phyloP scores from a whole-genome alignment of 257 asterid genomes.

The Solanum appendiculatum region DNA sequence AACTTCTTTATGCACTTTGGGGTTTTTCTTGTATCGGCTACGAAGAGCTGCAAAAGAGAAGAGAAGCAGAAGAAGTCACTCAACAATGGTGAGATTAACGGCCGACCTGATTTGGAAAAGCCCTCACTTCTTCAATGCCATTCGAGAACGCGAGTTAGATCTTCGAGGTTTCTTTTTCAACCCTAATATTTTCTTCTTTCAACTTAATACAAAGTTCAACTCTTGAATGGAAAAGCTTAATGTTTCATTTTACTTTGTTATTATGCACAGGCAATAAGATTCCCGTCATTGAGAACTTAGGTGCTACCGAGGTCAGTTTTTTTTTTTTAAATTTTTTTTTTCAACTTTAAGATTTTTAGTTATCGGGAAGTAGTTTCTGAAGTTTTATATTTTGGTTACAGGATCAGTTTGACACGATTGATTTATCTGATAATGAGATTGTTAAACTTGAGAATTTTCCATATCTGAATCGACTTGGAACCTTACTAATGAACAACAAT shows the following conservation, averaged over 20 bases:
- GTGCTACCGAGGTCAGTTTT: constrained; percentile 86
- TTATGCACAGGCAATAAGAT: constrained; percentile 67
- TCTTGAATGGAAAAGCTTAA: background rate
- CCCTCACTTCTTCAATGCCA: constrained; percentile 93
- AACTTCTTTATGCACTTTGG: background rate
- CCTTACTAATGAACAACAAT: constrained; percentile 81
- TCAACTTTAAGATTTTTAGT: background rate
- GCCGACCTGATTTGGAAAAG: constrained; percentile 91
- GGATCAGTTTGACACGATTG: constrained; percentile 98
- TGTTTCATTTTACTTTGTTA: background rate
- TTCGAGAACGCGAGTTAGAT: constrained; percentile 91
- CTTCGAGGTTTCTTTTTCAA: constrained; percentile 59
- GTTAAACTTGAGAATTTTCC: constrained; percentile 97
- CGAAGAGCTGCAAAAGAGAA: background rate
- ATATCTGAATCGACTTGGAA: constrained; percentile 68
- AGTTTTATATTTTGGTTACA: constrained; percentile 9
- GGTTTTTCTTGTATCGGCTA: background rate
- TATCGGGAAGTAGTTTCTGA: background rate
- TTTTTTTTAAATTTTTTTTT: no score
- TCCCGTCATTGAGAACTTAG: constrained; percentile 85
- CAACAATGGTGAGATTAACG: constrained; percentile 74
- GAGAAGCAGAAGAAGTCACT: background rate
- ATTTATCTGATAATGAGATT: constrained; percentile 95
- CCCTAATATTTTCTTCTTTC: constrained; percentile 5
- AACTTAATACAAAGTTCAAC: background rate